Base-by-base conservation (phyloP, 495 filamentous ascomycete genomes). In the Penicillium robsamsonii region DNA sequence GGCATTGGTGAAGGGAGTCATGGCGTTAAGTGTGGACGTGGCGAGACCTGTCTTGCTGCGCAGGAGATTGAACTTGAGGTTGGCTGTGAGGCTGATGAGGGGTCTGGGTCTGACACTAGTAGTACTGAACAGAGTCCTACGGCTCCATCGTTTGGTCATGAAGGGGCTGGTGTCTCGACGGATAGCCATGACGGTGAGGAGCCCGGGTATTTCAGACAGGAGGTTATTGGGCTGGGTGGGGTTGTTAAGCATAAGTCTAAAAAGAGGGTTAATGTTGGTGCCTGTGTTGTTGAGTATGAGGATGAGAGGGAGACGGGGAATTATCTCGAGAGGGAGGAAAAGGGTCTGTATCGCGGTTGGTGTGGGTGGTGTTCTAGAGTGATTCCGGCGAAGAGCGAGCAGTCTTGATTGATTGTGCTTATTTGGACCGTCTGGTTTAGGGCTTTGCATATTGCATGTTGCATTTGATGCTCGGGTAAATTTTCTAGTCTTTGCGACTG, bases 1-100 rank as follows among this genome's bases (percentile, higher is more conserved):
- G 92, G 92, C 15, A 92, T 94, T 46, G 90, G 91, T 41, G 91
- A 95, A 63, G 92, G 91, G 52, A 84, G 89, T 64, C 86, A 92
- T 58, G 91, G 92, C 40, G 89, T 95, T 3, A 84, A 88, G 60
- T 96, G 92, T 67, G 91, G 89, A 0, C 83, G 88, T 17, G 87
- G 84, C 29, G 74, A 74, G 13, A 64, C 73, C 6, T 96, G 92
- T 70, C 81, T 88, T 29, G 89, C 84, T 1, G 85, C 84, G 0
- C 72, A 83, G 52, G 86, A 87, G 60, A 84, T 87, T 13, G 90
- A 93, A 67, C 78, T 92, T 15, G 90, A 93, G 60, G 86, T 86
- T 6, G 90, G 93, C 64, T 89, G 87, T 64, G 87, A 90, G 61
- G 83, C 82, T 27, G 81, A 86, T 45, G 85, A 90, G 11, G 53